Base-by-base conservation (phyloP, 202 grass and related monocot genomes). In the Digitaria exilis region DNA sequence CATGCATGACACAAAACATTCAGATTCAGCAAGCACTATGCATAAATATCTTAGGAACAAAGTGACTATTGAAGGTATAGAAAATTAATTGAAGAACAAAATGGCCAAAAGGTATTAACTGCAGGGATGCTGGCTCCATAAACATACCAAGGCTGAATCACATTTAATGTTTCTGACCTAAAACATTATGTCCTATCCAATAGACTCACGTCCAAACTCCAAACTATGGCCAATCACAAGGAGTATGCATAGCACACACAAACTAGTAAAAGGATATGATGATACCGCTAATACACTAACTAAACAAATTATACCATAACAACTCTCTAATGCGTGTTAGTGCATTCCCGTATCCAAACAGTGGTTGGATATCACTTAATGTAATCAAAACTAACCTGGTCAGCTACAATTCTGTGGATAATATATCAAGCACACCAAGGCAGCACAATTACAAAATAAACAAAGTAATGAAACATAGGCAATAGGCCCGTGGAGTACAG, bases 121-220 rank as follows among this genome's bases (percentile, higher is more conserved):
- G 24, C 28, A 49, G 12, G 24, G 24, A 29, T 6, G 39, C 5
- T 75, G 34, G 48, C 15, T 66, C 28, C 10, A 22, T 14, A 80
- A 63, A 79, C 13, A 79, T 13, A 18, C 21, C 29, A 61, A 66
- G 29, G 29, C 3, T 58, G 35, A 70, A 60, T 57, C 6, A 29
- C 29, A 29, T 67, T 67, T 74, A 37, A 67, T 81, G 69, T 50
- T 75, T 81, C n/a, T 29, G n/a, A 24, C 44, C 77, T 67, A 74
- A 58, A 75, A 75, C 1, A 17, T 10, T 35, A 32, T 35, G 52
- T 58, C 28, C 6, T 57, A 28, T 26, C 58, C 18, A 41, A 45
- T 24, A 56, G 19, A 37, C 10, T 31, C 28, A 45, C 29, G 7
- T 34, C 13, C 16, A 18, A 50, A 58, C 28, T 60, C 9, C 28